Base-by-base conservation (phyloP, 495 filamentous ascomycete genomes). In the Daldinia caldariorum region DNA sequence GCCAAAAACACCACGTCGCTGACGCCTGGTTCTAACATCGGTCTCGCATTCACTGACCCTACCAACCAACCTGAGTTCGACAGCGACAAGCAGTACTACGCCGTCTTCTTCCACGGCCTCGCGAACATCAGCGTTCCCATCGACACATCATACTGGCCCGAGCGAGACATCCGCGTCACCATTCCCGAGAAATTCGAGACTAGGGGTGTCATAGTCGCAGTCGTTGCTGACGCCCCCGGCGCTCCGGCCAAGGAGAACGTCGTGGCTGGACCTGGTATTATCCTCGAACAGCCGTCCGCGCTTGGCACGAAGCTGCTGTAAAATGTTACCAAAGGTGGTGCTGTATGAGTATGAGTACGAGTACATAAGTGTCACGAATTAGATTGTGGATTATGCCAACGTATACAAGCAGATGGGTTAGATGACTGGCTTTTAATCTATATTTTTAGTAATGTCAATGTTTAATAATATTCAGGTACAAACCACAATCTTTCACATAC, bases 101-200 rank as follows among this genome's bases (percentile, higher is more conserved):
- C 82, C 6, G 83, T 86, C 31, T 86, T 84, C 69, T 86, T 83
- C 76, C 85, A 87, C 47, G 83, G 80, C 10, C 16, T 83, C 10
- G 29, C 72, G 13, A 83, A 79, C 41, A 74, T 83, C 22, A 84
- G 80, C 53, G 78, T 84, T 18, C 82, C 83, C 0, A 79, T 84
- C 65, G 72, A 85, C 37, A 78, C 79, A 2, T 63, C 57, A 9
- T 37, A 9, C 22, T 79, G 64, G 47, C 79, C 79, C 37, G 29
- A 62, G 55, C 20, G 65, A 51, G 71, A 65, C 2, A 81, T 82
- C 32, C 70, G 58, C 37, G 79, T 81, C 6, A 83, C 76, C 0
- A 83, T 85, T 41, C 83, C 84, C 14, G 45, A 51, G 13, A 53
- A 78, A 29, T 84, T 86, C 64, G 84, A 87, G 71, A 76, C 76